A percentile compares a stretch with the other conserved stretches of the same genome.
Conservation (phyloP, 1,284 basidiomycete species). For the Phellinidium pouzarii region DNA sequence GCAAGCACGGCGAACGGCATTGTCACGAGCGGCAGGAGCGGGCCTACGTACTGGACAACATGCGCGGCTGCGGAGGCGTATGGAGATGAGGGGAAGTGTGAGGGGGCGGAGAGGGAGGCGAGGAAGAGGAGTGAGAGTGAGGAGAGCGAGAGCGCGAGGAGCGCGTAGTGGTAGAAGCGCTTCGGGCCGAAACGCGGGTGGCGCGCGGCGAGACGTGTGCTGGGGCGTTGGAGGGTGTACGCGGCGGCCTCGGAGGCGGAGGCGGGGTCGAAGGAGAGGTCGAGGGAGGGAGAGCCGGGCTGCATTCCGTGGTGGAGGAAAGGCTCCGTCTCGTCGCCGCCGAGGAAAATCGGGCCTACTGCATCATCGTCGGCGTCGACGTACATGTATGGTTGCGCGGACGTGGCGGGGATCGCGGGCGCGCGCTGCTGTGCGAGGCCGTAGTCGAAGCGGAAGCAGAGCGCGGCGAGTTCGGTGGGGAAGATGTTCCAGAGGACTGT, state of each 20-base stretch:
- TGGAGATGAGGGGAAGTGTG: not conserved
- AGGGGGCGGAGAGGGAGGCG: not conserved
- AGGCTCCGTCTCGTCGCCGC: not conserved
- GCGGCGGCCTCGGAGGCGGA: not conserved
- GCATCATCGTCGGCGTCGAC: not conserved
- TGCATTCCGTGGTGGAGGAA: not conserved
- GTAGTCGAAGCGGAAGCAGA: conserved; percentile 16
- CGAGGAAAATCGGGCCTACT: not conserved
- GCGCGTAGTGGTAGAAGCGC: not conserved
- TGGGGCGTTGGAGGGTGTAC: too few relatives aligned
- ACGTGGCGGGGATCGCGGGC: not conserved
- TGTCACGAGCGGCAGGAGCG: conserved; percentile 11
- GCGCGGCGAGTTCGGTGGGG: conserved; percentile 13
- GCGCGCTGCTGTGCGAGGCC: not conserved
- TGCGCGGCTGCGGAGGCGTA: not conserved
- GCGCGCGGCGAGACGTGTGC: conserved; percentile 1
- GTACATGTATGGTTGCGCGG: not conserved
- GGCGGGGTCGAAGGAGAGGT: not conserved
- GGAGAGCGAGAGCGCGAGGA: not conserved
- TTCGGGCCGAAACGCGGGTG: not conserved
- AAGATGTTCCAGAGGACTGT: conserved; percentile 15
- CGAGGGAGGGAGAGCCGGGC: too few relatives aligned
- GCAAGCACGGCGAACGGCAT: conserved; percentile 5
- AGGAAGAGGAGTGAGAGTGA: not conserved
- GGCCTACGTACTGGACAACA: not conserved